Base-by-base conservation (phyloP, 345 rosid species). In the Linum trigynum region DNA sequence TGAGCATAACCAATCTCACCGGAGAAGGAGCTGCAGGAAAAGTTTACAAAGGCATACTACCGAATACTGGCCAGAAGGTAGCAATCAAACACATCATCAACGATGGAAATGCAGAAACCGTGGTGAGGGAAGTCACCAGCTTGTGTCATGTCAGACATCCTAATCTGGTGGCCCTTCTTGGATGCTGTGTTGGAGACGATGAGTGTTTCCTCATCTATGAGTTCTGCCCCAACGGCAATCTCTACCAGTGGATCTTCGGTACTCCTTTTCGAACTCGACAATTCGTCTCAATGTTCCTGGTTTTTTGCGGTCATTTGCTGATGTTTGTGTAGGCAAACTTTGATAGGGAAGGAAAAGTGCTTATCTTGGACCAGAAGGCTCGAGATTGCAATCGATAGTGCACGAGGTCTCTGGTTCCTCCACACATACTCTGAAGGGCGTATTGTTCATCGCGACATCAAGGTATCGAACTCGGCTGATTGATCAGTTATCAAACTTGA, bases 1-100 rank as follows among this genome's bases (percentile, higher is more conserved):
- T 81, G 55, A 66, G 73, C 63, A 70, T 62, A 37, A 53, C 63
- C n/a, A 79, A 84, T 72, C 69, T 79, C 67, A 79, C 77, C 5
- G 83, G 85, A 7, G 77, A 81, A 81, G 85, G 88, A 69, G 81
- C 80, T 48, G 82, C 88, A 78, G 87, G 85, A 56, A 79, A 78
- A 70, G 83, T 81, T 43, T 83, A 79, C 50, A 81, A 79, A 61
- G 85, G 85, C 4, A 38, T 67, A 59, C 61, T 79, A 39, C 68
- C 78, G 15, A 76, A 69, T 69, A 67, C 45, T 1, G 15, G 68
- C 16, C 77, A 68, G 69, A 74, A 51, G 3, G 80, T 79, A 32
- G 82, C 85, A 32, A 64, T 81, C 10, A 83, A 83, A 66, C 85
- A 81, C 64, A 81, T 81, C 15, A 62, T 71, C 60, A 81, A 75